Evolutionary conservation across 192 early-diverging fungal genomes (phyloP).

Genomic region (Podila epigama): DNA sequence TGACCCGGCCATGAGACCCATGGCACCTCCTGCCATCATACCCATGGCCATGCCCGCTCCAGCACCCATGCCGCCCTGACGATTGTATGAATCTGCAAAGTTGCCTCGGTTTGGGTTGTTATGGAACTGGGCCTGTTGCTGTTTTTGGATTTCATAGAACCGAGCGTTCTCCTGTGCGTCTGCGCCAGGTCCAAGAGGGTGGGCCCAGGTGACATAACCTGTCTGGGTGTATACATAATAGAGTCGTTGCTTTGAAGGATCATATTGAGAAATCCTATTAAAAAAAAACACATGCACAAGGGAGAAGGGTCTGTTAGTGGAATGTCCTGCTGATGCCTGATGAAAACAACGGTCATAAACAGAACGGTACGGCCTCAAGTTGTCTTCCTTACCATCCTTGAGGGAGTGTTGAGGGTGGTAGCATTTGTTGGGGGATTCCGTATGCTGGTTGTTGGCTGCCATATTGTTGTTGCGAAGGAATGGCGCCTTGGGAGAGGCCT

Average conservation of each 20-base stretch:
- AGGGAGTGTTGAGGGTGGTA: slow-evolving; percentile 39
- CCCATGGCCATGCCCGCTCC: slow-evolving; percentile 42
- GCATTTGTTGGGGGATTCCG: slow-evolving; percentile 22
- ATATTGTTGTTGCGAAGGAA: not conserved
- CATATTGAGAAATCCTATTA: slow-evolving; percentile 34
- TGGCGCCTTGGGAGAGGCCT: not conserved
- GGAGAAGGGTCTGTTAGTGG: too few relatives aligned
- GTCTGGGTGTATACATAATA: slow-evolving; percentile 45
- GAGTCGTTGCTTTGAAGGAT: slow-evolving; percentile 32
- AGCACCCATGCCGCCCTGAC: slow-evolving; percentile 36
- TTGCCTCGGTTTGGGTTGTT: not conserved
- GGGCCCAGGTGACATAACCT: slow-evolving; percentile 22
- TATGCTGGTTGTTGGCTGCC: slow-evolving; percentile 12
- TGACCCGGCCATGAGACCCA: slow-evolving; percentile 28
- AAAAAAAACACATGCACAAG: not conserved
- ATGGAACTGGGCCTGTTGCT: slow-evolving; percentile 6
- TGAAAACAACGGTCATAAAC: not conserved
- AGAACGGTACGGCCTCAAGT: not conserved
- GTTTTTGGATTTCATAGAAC: slow-evolving; percentile 32
- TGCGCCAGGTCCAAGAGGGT: slow-evolving; percentile 16
- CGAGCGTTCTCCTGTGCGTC: slow-evolving; percentile 30
- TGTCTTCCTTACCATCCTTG: slow-evolving; percentile 32
- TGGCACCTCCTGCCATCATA: slow-evolving; percentile 32
- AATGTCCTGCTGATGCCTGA: not conserved
- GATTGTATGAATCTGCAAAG: slow-evolving; percentile 30